Percentiles rank a stretch among this genome's conserved stretches.
Evolutionary conservation across 2,329 filamentous ascomycete genomes (phyloP).

Genomic region (Trichoderma sp.): DNA sequence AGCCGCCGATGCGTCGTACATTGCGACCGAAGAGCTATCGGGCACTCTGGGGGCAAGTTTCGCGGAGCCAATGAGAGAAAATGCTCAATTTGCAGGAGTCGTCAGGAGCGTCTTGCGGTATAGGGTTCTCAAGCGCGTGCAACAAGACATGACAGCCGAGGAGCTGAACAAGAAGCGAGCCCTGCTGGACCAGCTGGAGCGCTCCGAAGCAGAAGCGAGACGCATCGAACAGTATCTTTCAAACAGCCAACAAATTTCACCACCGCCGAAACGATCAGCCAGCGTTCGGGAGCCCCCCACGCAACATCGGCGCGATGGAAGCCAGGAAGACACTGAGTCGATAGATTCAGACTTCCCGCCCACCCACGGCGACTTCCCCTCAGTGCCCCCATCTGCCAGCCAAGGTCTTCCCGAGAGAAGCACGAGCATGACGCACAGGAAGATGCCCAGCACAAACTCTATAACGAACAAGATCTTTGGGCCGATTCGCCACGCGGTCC

Average conservation of each 20-base stretch:
- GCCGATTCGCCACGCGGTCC: slow-evolving; percentile 89
- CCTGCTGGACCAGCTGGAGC: slow-evolving; percentile 84
- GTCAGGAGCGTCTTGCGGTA: slow-evolving; percentile 88
- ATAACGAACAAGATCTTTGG: slow-evolving; percentile 95
- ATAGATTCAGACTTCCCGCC: slow-evolving; percentile 97
- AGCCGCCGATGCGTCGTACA: slow-evolving; percentile 93
- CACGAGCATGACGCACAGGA: slow-evolving; percentile 64
- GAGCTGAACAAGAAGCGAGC: slow-evolving; percentile 85
- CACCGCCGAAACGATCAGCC: slow-evolving; percentile 68
- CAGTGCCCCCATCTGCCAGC: slow-evolving; percentile 69
- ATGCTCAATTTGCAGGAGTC: slow-evolving; percentile 93
- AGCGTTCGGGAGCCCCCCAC: slow-evolving; percentile 55
- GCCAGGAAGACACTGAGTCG: slow-evolving; percentile 77
- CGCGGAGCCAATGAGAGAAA: slow-evolving; percentile 96
- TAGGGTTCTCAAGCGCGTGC: slow-evolving; percentile 87
- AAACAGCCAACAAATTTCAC: slow-evolving; percentile 64
- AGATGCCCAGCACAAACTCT: slow-evolving; percentile 82
- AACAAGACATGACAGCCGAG: slow-evolving; percentile 96
- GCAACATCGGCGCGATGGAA: slow-evolving; percentile 57
- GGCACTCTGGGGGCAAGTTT: slow-evolving; percentile 88
- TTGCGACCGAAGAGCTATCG: slow-evolving; percentile 90
- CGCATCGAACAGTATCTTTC: slow-evolving; percentile 92
- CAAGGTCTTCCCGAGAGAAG: slow-evolving; percentile 67
- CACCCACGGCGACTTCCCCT: slow-evolving; percentile 71
- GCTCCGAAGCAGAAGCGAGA: slow-evolving; percentile 88